Base-by-base conservation (phyloP, 768 basidiomycete species). In the Russula sp. region DNA sequence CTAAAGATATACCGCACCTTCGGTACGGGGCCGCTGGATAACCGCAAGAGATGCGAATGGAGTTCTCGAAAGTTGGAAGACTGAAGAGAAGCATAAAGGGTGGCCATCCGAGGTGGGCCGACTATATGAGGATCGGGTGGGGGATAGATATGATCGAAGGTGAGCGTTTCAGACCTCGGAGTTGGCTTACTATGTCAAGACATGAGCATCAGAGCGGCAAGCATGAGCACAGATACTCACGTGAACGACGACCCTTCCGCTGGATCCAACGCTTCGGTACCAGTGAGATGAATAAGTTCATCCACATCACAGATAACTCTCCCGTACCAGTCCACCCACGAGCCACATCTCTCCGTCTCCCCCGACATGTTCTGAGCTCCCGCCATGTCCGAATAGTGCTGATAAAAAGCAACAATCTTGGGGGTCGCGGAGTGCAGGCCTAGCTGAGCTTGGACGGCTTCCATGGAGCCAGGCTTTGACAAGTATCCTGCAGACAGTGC, bases 281-380 rank as follows among this genome's bases (percentile, higher is more conserved):
- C 79, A 30, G 78, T 83, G 24, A 91, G 75, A 42, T 77, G 79
- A 24, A 77, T 76, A 56, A 91, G 77, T 5, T 76, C 80, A 67
- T 88, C 81, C 18, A 82, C 79, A 66, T 89, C 85, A 71, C 92
- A 94, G 1, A 88, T 80, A 30, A 84, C 78, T 55, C 82, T 73
- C 1, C 92, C 90, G 71, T 92, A 88, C 91, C 89, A 92, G 61
- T 90, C 90, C 13, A 90, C 87, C 91, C 88, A 94, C 14, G 87
- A 87, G 2, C 80, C 85, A 69, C 87, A 89, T 6, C 75, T 71
- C 9, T 71, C 72, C 13, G 72, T 74, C 40, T 70, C 64, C 32
- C 20, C 53, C 51, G 36, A 66, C n/a, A 65, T 69, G 40, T 75
- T 72, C 68, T 75, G 66, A 75, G 71, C 46, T 32, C 40, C 46